Evolutionary conservation across 106 monocot species (phyloP).

Genomic region (Dendrobium chrysotoxum): DNA sequence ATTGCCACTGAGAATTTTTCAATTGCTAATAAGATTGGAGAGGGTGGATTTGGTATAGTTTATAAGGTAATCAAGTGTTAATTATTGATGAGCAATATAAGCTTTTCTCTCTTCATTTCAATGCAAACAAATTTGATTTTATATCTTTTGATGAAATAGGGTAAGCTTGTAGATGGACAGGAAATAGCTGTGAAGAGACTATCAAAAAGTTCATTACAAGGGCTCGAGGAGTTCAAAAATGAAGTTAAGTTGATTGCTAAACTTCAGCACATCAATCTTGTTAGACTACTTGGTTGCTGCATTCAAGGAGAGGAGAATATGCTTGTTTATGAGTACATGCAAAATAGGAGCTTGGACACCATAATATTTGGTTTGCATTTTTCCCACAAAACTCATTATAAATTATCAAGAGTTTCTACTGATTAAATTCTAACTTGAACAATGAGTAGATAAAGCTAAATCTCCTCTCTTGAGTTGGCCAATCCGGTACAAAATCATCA

Average conservation of each 20-base stretch:
- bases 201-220: conserved; percentile 44
- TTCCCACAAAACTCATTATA: not conserved
- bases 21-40: conserved; percentile 12
- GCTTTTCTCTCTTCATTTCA: not conserved
- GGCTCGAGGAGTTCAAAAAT: conserved; percentile 54
- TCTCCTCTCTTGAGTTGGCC: conserved; percentile 12
- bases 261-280: conserved; percentile 53
- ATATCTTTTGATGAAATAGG: conserved; percentile 14
- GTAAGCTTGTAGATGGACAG: conserved; percentile 24
- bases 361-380: conserved; percentile 35
- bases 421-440: not conserved
- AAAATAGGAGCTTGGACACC: conserved; percentile 46
- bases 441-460: not conserved
- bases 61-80: conserved; percentile 21
- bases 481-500: conserved; percentile 15
- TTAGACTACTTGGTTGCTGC: conserved; percentile 50
- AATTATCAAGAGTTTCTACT: not conserved
- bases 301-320: conserved; percentile 51
- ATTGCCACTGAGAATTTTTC: conserved; percentile 27
- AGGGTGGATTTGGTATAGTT: conserved; percentile 31
- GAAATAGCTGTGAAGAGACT: conserved; percentile 54
- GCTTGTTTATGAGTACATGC: conserved; percentile 49
- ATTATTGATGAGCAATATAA: no score
- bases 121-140: not conserved
- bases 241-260: conserved; percentile 54